Evolutionary conservation across 192 early-diverging fungal genomes (phyloP).

Genomic region (Backusella circina): DNA sequence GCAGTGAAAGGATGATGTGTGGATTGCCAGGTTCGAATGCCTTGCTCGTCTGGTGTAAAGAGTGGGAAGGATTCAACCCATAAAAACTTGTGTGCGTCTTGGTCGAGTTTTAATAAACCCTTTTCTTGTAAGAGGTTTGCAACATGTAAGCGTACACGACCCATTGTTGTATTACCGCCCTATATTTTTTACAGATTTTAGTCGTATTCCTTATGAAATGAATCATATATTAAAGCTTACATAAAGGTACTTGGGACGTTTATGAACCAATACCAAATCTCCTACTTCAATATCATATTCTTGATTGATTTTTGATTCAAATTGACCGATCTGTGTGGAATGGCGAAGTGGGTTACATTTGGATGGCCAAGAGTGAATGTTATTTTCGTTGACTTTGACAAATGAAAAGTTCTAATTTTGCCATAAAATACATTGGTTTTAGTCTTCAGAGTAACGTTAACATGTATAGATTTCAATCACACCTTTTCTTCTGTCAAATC

Average conservation of each 20-base stretch:
- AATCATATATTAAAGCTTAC: conserved; percentile 29
- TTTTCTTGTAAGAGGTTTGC: conserved; percentile 51
- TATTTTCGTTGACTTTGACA: conserved; percentile 48
- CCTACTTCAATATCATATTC: conserved; percentile 42
- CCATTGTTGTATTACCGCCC: conserved; percentile 55
- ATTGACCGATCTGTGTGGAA: conserved; percentile 6
- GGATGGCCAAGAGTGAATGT: conserved; percentile 35
- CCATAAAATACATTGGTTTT: neutral
- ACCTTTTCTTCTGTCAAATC: conserved; percentile 11
- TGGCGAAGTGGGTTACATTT: conserved; percentile 28
- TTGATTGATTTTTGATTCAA: conserved; percentile 13
- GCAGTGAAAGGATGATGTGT: conserved; percentile 96
- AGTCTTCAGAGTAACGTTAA: neutral
- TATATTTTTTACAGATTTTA: neutral
- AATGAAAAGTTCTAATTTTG: conserved; percentile 28
- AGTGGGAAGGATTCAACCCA: conserved; percentile 92
- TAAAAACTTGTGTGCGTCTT: conserved; percentile 59
- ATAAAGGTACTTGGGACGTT: conserved; percentile 40
- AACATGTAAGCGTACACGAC: conserved; percentile 51
- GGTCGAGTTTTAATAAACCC: conserved; percentile 45
- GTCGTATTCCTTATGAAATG: neutral
- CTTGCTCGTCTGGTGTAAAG: conserved; percentile 69
- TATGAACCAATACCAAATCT: conserved; percentile 56
- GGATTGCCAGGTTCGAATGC: conserved; percentile 41
- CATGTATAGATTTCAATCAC: neutral